Evolutionary conservation across 306 rosid genomes (phyloP).

Genomic region (Acacia confusa): DNA sequence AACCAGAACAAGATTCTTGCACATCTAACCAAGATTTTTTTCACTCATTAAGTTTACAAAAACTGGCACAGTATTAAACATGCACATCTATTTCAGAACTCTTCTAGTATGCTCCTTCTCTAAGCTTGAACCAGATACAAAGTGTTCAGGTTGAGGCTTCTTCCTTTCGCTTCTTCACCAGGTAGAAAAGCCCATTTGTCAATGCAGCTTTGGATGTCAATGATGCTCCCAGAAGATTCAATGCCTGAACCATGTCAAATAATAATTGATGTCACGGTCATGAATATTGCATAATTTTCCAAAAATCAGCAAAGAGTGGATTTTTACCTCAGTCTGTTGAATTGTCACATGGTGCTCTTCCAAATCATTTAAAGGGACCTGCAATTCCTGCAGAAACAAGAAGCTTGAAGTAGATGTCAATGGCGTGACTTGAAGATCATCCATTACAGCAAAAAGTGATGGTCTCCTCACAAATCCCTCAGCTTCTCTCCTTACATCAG

Average conservation of each 20-base stretch:
- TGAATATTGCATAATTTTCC: neutral
- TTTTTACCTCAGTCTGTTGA: neutral
- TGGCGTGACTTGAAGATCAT: constrained; percentile 38
- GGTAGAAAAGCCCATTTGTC: neutral
- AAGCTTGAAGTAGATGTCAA: constrained; percentile 26
- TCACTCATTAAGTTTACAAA: too few species aligned
- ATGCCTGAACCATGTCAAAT: neutral
- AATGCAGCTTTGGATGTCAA: neutral
- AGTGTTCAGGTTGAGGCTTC: neutral
- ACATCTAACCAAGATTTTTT: too few species aligned
- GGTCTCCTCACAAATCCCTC: constrained; percentile 38
- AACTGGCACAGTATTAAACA: neutral
- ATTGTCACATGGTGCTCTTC: constrained; percentile 36
- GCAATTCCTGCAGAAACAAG: constrained; percentile 31
- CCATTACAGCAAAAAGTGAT: constrained; percentile 24
- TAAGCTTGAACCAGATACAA: neutral
- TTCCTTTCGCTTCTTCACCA: neutral
- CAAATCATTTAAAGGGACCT: constrained; percentile 37
- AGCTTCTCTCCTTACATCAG: constrained; percentile 11
- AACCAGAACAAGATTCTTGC: too few species aligned
- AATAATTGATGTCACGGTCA: neutral
- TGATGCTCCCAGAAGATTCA: neutral
- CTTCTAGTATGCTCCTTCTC: neutral
- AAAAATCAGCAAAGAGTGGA: neutral
- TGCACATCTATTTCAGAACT: neutral